Percentiles rank a stretch among this genome's conserved stretches.
Conservation (phyloP, 2,329 filamentous ascomycete species). For the Plectosphaerella sp. region DNA sequence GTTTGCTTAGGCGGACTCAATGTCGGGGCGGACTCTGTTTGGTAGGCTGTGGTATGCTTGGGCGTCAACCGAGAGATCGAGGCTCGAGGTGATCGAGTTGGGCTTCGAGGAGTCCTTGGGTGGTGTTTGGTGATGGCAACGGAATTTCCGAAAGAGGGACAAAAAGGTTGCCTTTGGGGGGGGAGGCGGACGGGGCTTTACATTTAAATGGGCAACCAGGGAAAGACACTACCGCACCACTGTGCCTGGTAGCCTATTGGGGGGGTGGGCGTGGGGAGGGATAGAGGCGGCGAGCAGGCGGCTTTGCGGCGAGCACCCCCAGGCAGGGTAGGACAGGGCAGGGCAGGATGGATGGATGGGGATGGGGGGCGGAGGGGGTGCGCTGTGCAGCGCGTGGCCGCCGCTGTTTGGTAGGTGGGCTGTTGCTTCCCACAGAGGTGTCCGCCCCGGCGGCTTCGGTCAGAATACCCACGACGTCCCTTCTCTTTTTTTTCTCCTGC, state of each 20-base stretch:
- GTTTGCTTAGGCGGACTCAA: background rate
- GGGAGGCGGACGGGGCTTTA: constrained; percentile 10
- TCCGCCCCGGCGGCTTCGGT: background rate
- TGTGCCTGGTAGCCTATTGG: background rate
- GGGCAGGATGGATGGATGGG: background rate
- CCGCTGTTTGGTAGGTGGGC: background rate
- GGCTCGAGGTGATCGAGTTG: background rate
- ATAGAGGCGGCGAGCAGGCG: background rate
- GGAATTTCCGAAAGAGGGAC: constrained; percentile 10
- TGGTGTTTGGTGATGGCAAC: constrained; percentile 4
- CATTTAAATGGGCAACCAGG: constrained; percentile 8
- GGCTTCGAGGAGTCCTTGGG: background rate
- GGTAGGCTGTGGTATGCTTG: background rate
- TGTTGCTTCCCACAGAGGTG: background rate
- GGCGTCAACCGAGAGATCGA: background rate
- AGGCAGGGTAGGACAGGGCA: background rate
- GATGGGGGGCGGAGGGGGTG: background rate
- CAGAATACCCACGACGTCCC: background rate
- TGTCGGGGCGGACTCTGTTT: background rate
- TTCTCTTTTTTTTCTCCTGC: background rate
- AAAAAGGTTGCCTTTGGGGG: constrained; percentile 2
- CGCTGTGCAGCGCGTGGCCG: background rate
- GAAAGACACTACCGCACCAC: too few relatives aligned
- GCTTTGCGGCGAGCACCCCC: background rate
- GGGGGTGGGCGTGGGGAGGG: background rate